phyloP scores from a whole-genome alignment of 2,329 filamentous ascomycete species.

The Fusarium compactum region DNA sequence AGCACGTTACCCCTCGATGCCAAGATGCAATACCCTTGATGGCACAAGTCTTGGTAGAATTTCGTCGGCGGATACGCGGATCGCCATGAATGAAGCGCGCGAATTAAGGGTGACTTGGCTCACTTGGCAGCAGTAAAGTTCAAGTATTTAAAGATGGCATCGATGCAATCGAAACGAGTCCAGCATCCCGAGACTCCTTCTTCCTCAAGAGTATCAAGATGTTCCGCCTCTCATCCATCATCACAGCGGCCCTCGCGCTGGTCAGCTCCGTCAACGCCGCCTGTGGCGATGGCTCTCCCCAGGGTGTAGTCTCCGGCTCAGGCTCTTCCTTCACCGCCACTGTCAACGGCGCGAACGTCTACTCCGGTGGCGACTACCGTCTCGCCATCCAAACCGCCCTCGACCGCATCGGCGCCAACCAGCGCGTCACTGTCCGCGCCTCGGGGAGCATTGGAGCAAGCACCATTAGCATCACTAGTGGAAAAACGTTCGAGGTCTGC shows the following conservation, averaged over 20 bases:
- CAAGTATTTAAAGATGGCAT: background rate
- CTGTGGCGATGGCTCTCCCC: conserved; percentile 61
- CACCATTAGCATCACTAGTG: conserved; percentile 63
- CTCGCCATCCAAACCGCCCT: conserved; percentile 66
- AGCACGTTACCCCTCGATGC: conserved; percentile 13
- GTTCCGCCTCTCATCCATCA: conserved; percentile 50
- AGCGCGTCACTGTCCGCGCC: conserved; percentile 66
- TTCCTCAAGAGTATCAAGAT: conserved; percentile 41
- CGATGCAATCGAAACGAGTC: background rate
- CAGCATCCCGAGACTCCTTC: background rate
- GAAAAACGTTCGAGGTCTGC: conserved; percentile 70
- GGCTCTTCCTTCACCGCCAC: conserved; percentile 60
- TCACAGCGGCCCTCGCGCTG: conserved; percentile 58
- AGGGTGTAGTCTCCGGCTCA: conserved; percentile 62
- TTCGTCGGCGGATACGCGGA: background rate
- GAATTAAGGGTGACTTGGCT: background rate
- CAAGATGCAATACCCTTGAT: background rate
- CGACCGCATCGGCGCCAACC: conserved; percentile 63
- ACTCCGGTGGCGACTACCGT: conserved; percentile 65
- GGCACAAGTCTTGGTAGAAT: rapidly evolving
- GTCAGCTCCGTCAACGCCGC: conserved; percentile 55
- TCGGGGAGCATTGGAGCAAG: conserved; percentile 67
- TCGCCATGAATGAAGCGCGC: background rate
- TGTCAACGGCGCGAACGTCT: conserved; percentile 59
- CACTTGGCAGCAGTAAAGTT: rapidly evolving